Evolutionary conservation across 1,139 yeast genomes (phyloP).

Genomic region (Lodderomyces jiufengensis): DNA sequence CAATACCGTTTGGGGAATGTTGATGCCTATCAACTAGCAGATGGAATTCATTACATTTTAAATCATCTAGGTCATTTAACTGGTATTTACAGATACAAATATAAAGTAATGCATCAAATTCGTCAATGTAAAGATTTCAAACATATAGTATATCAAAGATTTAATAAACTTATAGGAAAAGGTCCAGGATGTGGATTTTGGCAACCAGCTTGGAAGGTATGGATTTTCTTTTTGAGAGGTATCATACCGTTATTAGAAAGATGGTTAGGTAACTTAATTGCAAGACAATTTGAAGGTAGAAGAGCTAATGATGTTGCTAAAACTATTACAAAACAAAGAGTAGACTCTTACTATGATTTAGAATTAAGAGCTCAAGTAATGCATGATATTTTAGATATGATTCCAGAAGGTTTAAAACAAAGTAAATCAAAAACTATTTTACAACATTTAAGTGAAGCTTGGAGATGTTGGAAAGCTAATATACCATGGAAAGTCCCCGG

Average conservation of each 20-base stretch:
- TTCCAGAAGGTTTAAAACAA: slow-evolving; percentile 91
- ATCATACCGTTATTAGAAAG: slow-evolving; percentile 89
- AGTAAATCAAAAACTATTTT: slow-evolving; percentile 82
- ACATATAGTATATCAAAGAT: slow-evolving; percentile 81
- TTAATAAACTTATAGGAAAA: slow-evolving; percentile 80
- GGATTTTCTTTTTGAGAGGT: slow-evolving; percentile 92
- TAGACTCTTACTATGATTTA: slow-evolving; percentile 90
- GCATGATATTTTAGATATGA: slow-evolving; percentile 95
- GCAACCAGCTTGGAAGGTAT: slow-evolving; percentile 99
- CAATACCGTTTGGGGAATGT: slow-evolving; percentile 86
- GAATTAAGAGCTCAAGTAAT: slow-evolving; percentile 92
- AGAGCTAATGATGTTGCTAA: slow-evolving; percentile 88
- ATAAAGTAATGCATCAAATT: slow-evolving; percentile 97
- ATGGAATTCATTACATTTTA: slow-evolving; percentile 83
- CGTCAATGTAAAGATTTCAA: slow-evolving; percentile 93
- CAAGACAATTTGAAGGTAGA: slow-evolving; percentile 96
- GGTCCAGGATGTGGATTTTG: slow-evolving; percentile 99
- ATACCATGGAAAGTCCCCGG: slow-evolving; percentile 99
- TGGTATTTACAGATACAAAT: slow-evolving; percentile 94
- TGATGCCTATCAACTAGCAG: slow-evolving; percentile 93
- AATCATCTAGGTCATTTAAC: slow-evolving; percentile 95
- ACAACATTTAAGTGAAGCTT: slow-evolving; percentile 95
- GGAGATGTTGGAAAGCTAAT: slow-evolving; percentile 99
- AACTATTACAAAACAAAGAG: slow-evolving; percentile 91
- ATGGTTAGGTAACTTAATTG: slow-evolving; percentile 89